Conservation (phyloP, 257 asterid genomes). For the Sherardia arvensis region DNA sequence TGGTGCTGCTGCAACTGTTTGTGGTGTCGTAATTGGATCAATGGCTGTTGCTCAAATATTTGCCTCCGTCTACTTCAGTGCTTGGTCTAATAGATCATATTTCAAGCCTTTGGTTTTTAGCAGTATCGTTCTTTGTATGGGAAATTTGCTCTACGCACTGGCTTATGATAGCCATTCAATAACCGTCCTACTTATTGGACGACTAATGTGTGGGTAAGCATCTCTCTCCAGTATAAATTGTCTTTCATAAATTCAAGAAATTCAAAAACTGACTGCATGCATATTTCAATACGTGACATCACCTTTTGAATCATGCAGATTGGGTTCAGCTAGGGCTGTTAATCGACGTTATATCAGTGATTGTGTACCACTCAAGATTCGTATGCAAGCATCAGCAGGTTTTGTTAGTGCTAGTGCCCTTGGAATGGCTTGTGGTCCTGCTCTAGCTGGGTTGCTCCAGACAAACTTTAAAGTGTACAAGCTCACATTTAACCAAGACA, state of each 20-base stretch:
- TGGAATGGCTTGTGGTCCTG: slow-evolving; percentile 99
- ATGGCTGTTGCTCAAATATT: slow-evolving; percentile 98
- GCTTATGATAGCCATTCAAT: slow-evolving; percentile 80
- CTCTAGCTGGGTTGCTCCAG: slow-evolving; percentile 89
- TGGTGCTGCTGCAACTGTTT: slow-evolving; percentile 98
- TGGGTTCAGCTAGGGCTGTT: slow-evolving; percentile 98
- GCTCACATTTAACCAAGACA: slow-evolving; percentile 69
- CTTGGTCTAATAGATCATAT: slow-evolving; percentile 97
- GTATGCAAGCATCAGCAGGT: slow-evolving; percentile 98
- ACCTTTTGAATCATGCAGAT: slow-evolving; percentile 37
- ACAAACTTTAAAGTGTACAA: slow-evolving; percentile 51
- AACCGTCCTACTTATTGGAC: slow-evolving; percentile 64
- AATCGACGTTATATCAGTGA: slow-evolving; percentile 93
- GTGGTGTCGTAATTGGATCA: slow-evolving; percentile 92
- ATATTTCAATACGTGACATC: slow-evolving; percentile 8
- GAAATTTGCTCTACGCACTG: slow-evolving; percentile 76
- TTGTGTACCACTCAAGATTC: slow-evolving; percentile 83
- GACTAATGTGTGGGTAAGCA: slow-evolving; percentile 80
- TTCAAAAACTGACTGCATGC: neutral
- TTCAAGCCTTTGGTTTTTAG: slow-evolving; percentile 84
- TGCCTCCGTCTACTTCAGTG: slow-evolving; percentile 97
- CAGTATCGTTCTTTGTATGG: slow-evolving; percentile 68
- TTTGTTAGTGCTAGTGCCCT: slow-evolving; percentile 99
- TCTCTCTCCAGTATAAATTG: neutral
- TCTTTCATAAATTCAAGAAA: neutral